Conservation (phyloP, 192 early-diverging fungal species). For the Lobulomyces angularis region DNA sequence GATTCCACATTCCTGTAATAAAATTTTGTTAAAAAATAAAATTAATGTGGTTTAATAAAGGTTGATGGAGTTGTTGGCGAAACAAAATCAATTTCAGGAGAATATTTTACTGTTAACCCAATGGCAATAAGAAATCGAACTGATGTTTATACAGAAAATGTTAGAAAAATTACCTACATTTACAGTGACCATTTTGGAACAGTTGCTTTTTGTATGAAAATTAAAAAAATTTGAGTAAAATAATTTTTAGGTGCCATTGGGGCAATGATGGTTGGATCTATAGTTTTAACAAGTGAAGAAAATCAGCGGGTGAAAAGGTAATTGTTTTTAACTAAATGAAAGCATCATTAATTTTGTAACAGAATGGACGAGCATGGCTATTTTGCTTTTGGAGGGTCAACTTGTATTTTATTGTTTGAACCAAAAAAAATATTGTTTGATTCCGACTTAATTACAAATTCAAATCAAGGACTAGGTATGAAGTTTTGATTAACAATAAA, state of each 20-base stretch:
- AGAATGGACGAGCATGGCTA: conserved; percentile 57
- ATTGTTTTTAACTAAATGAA: not conserved
- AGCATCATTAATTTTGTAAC: not conserved
- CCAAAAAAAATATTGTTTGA: conserved; percentile 50
- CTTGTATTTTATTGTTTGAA: conserved; percentile 55
- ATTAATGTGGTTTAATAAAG: too few species aligned
- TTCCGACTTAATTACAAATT: conserved; percentile 52
- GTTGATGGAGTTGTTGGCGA: conserved; percentile 43
- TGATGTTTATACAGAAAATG: conserved; percentile 75
- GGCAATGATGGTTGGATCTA: conserved; percentile 78
- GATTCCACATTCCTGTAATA: conserved; percentile 66
- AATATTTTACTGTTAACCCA: conserved; percentile 74
- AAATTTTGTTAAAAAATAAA: too few species aligned
- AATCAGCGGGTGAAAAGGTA: conserved; percentile 28
- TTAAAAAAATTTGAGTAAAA: too few species aligned
- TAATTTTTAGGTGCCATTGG: conserved; percentile 64
- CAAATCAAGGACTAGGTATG: too few species aligned
- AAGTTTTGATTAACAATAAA: too few species aligned
- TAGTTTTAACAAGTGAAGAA: conserved; percentile 39
- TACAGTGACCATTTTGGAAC: conserved; percentile 52
- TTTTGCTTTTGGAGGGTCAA: conserved; percentile 77
- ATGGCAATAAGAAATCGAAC: conserved; percentile 55
- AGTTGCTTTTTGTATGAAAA: conserved; percentile 54
- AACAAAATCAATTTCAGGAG: conserved; percentile 39
- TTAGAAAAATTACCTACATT: conserved; percentile 50